Evolutionary conservation across 768 basidiomycete species (phyloP), one percentile per base, ranked within the genome.

Genomic region (Hemileccinum impolitum): DNA sequence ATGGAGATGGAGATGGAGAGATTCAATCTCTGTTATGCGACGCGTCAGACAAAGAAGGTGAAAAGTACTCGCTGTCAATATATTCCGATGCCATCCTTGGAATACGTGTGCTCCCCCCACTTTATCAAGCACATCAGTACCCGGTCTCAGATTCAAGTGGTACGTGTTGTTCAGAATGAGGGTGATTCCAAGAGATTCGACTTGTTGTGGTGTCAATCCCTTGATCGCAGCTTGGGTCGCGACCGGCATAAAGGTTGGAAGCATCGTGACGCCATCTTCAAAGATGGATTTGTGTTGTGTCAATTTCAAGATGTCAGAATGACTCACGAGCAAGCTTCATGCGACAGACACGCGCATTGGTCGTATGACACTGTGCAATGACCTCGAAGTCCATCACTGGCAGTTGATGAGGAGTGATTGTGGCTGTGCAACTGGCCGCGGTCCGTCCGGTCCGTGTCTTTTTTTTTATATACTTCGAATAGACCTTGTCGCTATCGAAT

Each of bases 171-270:
- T 94, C 43, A 94, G 73, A 34, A 93, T 87, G 48, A 94, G 75
- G 1, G 87, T 87, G 39, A 93, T 76, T 1, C 90, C 90, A 1
- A 93, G 75, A 3, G 83, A 75, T 63, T 93, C 88, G 34, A 88
- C 82, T 68, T 94, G 89, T 51, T 89, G 85, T 17, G 89, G 69
- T 6, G 90, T 91, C n/a, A 94, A 70, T 4, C 91, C 90, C 68
- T 95, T 95, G 62, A 94, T 90, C 6, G 91, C 87, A 15, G 87
- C 90, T 63, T 94, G 92, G 4, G 92, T 94, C 3, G 90, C 91
- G 9, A 94, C 90, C 3, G 91, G 92, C 92, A 94, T 94, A 59
- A 94, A 94, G 0, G 91, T 90, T 2, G 91, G 91, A 17, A 93
- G 72, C 75, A 86, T 81, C 2, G 90, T 93, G 34, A 78, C 71